phyloP scores from a whole-genome alignment of 2,329 filamentous ascomycete species.

The Nectriaceae sp. region DNA sequence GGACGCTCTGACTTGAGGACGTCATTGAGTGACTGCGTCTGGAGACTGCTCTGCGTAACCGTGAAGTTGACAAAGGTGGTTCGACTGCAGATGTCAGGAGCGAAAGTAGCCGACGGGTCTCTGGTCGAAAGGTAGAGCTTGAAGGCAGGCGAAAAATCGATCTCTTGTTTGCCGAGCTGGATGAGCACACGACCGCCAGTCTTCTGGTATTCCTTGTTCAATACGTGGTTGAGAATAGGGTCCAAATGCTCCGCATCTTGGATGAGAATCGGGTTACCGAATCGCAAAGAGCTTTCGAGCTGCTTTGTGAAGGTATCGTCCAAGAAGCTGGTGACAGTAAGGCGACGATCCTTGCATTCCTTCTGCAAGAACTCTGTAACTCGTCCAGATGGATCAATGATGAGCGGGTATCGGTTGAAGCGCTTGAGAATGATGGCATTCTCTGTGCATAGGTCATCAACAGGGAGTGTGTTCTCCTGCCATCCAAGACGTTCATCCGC shows the following conservation, averaged over 20 bases:
- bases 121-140: constrained; percentile 92
- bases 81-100: constrained; percentile 95
- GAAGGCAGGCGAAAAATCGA: constrained; percentile 97
- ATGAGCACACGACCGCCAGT: constrained; percentile 97
- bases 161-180: constrained; percentile 97
- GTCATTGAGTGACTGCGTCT: constrained; percentile 96
- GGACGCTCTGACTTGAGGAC: constrained; percentile 97
- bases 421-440: constrained; percentile 97
- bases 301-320: constrained; percentile 99
- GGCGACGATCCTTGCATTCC: constrained; percentile 87
- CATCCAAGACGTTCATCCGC: constrained; percentile 93
- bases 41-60: constrained; percentile 96
- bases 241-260: constrained; percentile 98
- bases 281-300: constrained; percentile 92
- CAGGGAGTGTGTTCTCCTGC: constrained; percentile 91
- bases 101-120: constrained; percentile 93
- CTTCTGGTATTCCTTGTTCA: constrained; percentile 99
- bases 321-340: constrained; percentile 96
- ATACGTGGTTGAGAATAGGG: constrained; percentile 94
- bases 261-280: constrained; percentile 97
- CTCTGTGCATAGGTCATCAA: constrained; percentile 97
- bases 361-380: constrained; percentile 94
- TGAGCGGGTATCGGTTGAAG: constrained; percentile 97
- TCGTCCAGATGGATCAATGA: constrained; percentile 95
- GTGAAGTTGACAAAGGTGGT: constrained; percentile 99